Percentiles rank a stretch among this genome's conserved stretches.
These are phyloP conservation scores for Fusarium pseudoanthophilum DNA, from an alignment of 2,329 filamentous ascomycete genomes.

Conservation along the genomic window DNA sequence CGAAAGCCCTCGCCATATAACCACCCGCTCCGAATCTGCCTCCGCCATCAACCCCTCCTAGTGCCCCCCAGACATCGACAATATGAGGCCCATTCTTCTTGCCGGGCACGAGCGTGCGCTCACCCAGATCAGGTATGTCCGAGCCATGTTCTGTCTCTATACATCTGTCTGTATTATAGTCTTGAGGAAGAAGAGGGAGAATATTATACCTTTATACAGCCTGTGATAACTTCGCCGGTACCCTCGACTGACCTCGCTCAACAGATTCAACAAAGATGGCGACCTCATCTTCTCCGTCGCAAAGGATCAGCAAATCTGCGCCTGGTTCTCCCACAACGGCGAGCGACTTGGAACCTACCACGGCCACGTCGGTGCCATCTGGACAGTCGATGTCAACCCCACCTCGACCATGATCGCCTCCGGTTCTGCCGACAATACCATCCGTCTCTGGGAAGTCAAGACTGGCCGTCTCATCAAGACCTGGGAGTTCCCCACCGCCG, in stretches of 20 bases:
- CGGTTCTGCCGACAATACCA: conserved; percentile 97
- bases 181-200: conserved; percentile 8
- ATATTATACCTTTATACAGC: conserved; percentile 6
- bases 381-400: conserved; percentile 97
- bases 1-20: conserved; percentile 50
- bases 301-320: conserved; percentile 97
- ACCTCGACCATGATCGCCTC: conserved; percentile 92
- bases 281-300: conserved; percentile 95
- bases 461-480: conserved; percentile 93
- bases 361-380: conserved; percentile 97
- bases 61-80: conserved; percentile 52
- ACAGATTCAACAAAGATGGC: conserved; percentile 90
- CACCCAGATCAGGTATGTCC: conserved; percentile 85
- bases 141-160: neutral
- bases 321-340: conserved; percentile 97
- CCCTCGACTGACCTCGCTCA: conserved; percentile 27
- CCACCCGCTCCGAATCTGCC: conserved; percentile 45
- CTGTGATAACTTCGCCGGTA: conserved; percentile 10
- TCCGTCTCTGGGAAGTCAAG: conserved; percentile 96
- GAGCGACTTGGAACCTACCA: conserved; percentile 97
- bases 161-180: neutral
- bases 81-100: conserved; percentile 96
- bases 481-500: conserved; percentile 96
- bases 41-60: conserved; percentile 46
- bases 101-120: conserved; percentile 96